Conservation (phyloP, 768 basidiomycete genomes). For the Russula virescens region DNA sequence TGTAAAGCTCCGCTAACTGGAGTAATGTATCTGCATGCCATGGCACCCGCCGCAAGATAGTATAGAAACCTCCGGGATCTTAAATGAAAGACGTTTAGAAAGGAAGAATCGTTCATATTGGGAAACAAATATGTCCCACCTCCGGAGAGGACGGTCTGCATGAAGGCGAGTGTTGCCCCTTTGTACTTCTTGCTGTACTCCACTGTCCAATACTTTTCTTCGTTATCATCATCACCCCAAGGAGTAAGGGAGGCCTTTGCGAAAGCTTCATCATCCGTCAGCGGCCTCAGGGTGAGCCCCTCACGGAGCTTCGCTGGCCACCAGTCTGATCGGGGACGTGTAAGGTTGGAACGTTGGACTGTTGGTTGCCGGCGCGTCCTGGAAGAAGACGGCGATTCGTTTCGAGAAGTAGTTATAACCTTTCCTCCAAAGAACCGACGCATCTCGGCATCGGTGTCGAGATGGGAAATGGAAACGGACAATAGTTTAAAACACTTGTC, state of each 20-base stretch:
- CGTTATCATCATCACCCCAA: slow-evolving; percentile 38
- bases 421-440: slow-evolving; percentile 91
- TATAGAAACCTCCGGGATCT: slow-evolving; percentile 79
- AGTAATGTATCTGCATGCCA: slow-evolving; percentile 93
- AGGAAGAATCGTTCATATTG: background rate
- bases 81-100: background rate
- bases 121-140: slow-evolving; percentile 43
- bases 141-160: slow-evolving; percentile 74
- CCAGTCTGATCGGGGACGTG: slow-evolving; percentile 72
- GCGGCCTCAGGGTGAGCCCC: slow-evolving; percentile 59
- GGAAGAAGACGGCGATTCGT: slow-evolving; percentile 31
- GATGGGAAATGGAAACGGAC: slow-evolving; percentile 70
- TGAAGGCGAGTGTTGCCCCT: slow-evolving; percentile 72
- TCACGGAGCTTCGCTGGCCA: slow-evolving; percentile 63
- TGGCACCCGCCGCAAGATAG: slow-evolving; percentile 67
- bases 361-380: slow-evolving; percentile 39
- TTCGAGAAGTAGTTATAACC: slow-evolving; percentile 66
- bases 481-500: slow-evolving; percentile 50
- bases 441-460: slow-evolving; percentile 88
- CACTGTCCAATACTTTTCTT: slow-evolving; percentile 86
- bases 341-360: slow-evolving; percentile 60
- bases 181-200: slow-evolving; percentile 84
- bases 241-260: slow-evolving; percentile 38
- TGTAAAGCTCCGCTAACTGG: slow-evolving; percentile 77
- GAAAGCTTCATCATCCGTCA: slow-evolving; percentile 50